Percentiles rank a stretch among this genome's conserved stretches.
phyloP scores from a whole-genome alignment of 306 rosid species.

The Ziziphus jujuba region DNA sequence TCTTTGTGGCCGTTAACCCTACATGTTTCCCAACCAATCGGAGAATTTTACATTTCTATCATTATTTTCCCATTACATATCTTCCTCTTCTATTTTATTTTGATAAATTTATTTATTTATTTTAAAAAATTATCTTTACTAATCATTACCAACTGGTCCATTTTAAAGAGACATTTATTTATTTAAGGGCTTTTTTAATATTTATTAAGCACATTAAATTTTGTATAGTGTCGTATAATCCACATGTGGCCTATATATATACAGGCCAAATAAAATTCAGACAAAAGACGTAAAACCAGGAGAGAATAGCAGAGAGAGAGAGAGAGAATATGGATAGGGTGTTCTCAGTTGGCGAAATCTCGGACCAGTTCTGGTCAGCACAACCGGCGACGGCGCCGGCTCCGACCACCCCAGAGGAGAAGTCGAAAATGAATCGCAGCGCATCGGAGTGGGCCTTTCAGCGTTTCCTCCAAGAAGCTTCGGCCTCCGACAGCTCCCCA shows the following conservation, averaged over 20 bases:
- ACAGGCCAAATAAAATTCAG: slow-evolving; percentile 12
- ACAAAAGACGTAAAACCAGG: not conserved
- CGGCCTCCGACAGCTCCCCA: slow-evolving; percentile 21
- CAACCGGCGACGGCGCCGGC: slow-evolving; percentile 5
- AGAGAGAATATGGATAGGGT: slow-evolving; percentile 63
- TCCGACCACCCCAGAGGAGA: slow-evolving; percentile 7
- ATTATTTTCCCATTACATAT: too few species aligned
- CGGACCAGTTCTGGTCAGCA: slow-evolving; percentile 61
- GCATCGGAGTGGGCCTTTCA: slow-evolving; percentile 92
- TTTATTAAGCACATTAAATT: too few species aligned
- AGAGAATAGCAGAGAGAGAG: slow-evolving; percentile 21
- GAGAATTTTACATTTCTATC: not conserved
- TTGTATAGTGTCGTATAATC: not conserved
- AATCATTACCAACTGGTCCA: too few species aligned
- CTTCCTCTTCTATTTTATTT: too few species aligned
- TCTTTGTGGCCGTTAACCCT: slow-evolving; percentile 2
- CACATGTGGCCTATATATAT: not conserved
- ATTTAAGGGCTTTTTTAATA: too few species aligned
- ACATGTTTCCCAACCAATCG: not conserved
- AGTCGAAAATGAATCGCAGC: slow-evolving; percentile 68
- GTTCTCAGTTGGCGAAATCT: slow-evolving; percentile 70
- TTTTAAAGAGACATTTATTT: too few species aligned
- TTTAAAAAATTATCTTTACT: too few species aligned
- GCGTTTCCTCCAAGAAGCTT: slow-evolving; percentile 60
- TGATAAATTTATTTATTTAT: too few species aligned